Evolutionary conservation across 192 early-diverging fungal species (phyloP).

Genomic region (Linnemannia zychae): DNA sequence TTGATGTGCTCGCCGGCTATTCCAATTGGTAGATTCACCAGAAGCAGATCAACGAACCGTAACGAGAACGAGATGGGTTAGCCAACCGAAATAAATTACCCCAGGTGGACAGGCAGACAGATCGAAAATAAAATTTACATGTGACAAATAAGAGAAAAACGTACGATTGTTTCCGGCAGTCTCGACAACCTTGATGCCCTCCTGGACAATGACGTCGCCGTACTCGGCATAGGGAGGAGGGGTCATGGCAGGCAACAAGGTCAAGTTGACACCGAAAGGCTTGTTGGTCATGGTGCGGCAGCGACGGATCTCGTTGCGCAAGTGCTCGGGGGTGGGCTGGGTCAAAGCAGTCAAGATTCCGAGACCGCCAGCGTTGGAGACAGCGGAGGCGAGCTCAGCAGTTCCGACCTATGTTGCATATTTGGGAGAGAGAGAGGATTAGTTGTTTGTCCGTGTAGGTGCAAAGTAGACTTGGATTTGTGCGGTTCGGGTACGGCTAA

Average conservation of each 20-base stretch:
- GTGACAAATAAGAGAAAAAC: constrained; percentile 28
- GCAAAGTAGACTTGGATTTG: no score
- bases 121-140: constrained; percentile 19
- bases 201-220: constrained; percentile 78
- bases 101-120: no score
- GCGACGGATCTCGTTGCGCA: constrained; percentile 79
- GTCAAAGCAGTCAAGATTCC: constrained; percentile 82
- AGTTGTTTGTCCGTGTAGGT: neutral
- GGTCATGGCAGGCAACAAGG: constrained; percentile 82
- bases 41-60: neutral
- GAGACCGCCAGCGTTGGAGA: constrained; percentile 85
- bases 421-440: neutral
- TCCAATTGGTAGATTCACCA: neutral
- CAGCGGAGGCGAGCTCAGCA: constrained; percentile 72
- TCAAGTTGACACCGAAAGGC: constrained; percentile 88
- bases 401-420: constrained; percentile 46
- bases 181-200: constrained; percentile 85
- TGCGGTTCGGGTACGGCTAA: no score
- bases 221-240: constrained; percentile 87
- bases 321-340: constrained; percentile 82
- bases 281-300: constrained; percentile 82
- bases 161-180: constrained; percentile 88
- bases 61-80: neutral
- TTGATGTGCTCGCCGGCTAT: constrained; percentile 76
- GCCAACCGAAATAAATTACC: neutral